Base-by-base conservation (phyloP, 2,329 filamentous ascomycete species). In the Stachybotrys elegans region DNA sequence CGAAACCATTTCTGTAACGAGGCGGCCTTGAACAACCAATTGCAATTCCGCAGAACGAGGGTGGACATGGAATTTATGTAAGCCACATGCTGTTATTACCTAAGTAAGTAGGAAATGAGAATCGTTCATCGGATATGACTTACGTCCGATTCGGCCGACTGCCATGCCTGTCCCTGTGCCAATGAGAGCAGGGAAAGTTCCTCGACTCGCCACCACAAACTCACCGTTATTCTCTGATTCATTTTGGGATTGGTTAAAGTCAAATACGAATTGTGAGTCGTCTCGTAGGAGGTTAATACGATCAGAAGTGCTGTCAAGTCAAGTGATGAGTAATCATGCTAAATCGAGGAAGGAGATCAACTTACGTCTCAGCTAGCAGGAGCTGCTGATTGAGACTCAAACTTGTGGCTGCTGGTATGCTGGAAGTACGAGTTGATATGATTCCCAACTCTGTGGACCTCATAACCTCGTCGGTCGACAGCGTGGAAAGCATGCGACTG, bases 1-100 rank as follows among this genome's bases (percentile, higher is more conserved):
- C 32, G 32, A 35, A 35, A 35, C 32, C 32, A 35, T 35, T 19
- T 35, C 32, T 16, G 32, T 35, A 35, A 35, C 32, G 32, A 35
- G 32, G 17, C 32, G 32, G 32, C 32, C 32, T 19, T 35, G 32
- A 35, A 35, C 17, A 19, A 35, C 32, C 17, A 35, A 19, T 19
- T 35, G 32, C 32, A 35, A 35, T 19, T 35, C 32, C 17, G 32
- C 32, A 35, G 32, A 35, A n/a, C 32, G 32, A 19, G 9, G 32
- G 17, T 35, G 32, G 16, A 35, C 17, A 35, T 35, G 32, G 17
- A 35, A 35, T 35, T 35, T 35, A 19, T 35, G 32, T 35, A 35
- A 35, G 32, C 32, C 32, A 35, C 32, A 35, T 35, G 32, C 32
- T 35, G 32, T 35, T 35, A 19, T 29, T 29, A 29, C 8, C 25